These are phyloP conservation scores for Raffaelea deltoideospora DNA, from an alignment of 2,329 filamentous ascomycete species.

Conservation along the genomic window DNA sequence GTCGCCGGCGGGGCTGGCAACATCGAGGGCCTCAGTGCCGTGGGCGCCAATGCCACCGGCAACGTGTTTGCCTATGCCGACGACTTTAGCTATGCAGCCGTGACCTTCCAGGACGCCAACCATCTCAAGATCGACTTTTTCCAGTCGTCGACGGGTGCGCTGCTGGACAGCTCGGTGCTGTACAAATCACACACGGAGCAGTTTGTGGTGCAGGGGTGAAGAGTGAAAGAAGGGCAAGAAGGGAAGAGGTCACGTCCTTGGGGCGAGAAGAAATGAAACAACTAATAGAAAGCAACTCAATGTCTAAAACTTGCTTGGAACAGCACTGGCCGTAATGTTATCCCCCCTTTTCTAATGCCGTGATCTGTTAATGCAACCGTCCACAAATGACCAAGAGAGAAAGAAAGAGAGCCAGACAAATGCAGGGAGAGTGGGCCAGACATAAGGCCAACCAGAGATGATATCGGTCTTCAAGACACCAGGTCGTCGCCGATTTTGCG, in stretches of 20 bases:
- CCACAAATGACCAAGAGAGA: too few relatives aligned
- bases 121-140: conserved; percentile 35
- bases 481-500: conserved; percentile 16
- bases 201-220: conserved; percentile 26
- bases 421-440: too few relatives aligned
- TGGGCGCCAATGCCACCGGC: conserved; percentile 25
- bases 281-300: too few relatives aligned
- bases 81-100: conserved; percentile 35
- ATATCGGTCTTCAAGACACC: conserved; percentile 6
- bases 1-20: conserved; percentile 40
- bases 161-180: conserved; percentile 30
- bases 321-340: too few relatives aligned
- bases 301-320: too few relatives aligned
- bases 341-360: too few relatives aligned
- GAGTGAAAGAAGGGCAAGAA: neutral
- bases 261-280: too few relatives aligned
- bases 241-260: too few relatives aligned
- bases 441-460: neutral
- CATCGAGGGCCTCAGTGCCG: conserved; percentile 31
- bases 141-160: conserved; percentile 27
- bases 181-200: conserved; percentile 29
- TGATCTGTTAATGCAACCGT: too few relatives aligned
- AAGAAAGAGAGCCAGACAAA: too few relatives aligned
- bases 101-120: conserved; percentile 29
- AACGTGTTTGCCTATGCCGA: conserved; percentile 34